These are phyloP conservation scores for Pythium monospermum DNA, from an alignment of 352 stramenopile species.

Conservation along the genomic window DNA sequence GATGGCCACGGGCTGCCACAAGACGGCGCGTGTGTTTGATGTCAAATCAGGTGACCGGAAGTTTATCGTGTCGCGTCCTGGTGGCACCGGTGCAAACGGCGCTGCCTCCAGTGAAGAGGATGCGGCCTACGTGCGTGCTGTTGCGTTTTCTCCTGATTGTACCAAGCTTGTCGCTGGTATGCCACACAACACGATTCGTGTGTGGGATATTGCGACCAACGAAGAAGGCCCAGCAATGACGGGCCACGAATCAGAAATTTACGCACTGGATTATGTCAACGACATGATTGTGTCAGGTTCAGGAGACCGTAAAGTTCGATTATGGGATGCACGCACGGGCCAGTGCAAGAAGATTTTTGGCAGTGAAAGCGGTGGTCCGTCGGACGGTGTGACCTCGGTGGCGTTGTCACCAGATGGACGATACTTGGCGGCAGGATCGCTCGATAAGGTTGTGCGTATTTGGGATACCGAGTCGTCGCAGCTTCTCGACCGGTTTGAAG, in stretches of 20 bases:
- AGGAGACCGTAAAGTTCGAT: constrained; percentile 73
- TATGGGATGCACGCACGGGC: constrained; percentile 78
- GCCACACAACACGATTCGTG: constrained; percentile 84
- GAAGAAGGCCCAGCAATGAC: constrained; percentile 79
- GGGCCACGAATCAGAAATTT: constrained; percentile 84
- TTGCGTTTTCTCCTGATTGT: constrained; percentile 82
- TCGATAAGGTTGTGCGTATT: constrained; percentile 85
- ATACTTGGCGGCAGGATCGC: constrained; percentile 65
- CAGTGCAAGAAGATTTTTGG: constrained; percentile 85
- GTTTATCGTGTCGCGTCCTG: constrained; percentile 69
- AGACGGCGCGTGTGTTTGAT: constrained; percentile 84
- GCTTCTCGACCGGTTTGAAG: constrained; percentile 75
- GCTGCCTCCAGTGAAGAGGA: constrained; percentile 60
- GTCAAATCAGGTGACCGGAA: constrained; percentile 81
- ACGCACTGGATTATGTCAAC: constrained; percentile 83
- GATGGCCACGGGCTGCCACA: constrained; percentile 84
- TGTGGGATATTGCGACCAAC: constrained; percentile 85
- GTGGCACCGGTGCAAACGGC: constrained; percentile 35
- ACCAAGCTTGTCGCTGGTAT: constrained; percentile 84
- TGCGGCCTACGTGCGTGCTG: constrained; percentile 76
- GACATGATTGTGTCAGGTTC: constrained; percentile 85
- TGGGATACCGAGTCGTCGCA: constrained; percentile 82
- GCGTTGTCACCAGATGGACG: constrained; percentile 73
- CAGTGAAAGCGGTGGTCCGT: constrained; percentile 71
- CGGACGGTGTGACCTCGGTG: constrained; percentile 79